Conservation (phyloP, 345 rosid species). For the Mercurialis annua region DNA sequence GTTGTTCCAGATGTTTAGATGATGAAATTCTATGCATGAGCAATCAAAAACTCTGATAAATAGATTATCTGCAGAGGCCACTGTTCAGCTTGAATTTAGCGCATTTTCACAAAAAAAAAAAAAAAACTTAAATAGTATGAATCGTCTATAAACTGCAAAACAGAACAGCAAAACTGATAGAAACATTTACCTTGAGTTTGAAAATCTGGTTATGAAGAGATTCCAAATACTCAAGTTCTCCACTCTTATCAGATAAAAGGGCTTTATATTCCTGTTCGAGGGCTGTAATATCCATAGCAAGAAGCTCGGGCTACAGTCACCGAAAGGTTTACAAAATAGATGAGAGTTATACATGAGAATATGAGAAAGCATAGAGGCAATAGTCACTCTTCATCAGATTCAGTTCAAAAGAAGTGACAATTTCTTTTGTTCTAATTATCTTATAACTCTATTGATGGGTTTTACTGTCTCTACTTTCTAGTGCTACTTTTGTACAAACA, state of each 20-base stretch:
- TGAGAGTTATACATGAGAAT: constrained; percentile 8
- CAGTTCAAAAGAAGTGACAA: no score
- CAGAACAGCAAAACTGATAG: not conserved
- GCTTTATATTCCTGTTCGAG: constrained; percentile 55
- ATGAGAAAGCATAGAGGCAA: not conserved
- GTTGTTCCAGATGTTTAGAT: not conserved
- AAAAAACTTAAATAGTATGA: not conserved
- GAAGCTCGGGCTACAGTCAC: constrained; percentile 52
- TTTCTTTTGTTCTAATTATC: no score
- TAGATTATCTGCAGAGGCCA: not conserved
- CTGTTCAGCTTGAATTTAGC: constrained; percentile 1
- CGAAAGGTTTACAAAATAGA: not conserved
- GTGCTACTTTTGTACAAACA: no score
- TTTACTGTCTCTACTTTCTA: no score
- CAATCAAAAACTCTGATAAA: not conserved
- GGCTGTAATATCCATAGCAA: constrained; percentile 42
- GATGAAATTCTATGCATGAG: not conserved
- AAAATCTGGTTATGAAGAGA: constrained; percentile 50
- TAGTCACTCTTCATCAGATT: not conserved
- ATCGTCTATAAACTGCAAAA: not conserved
- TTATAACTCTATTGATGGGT: no score
- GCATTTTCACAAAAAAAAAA: no score
- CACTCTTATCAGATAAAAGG: constrained; percentile 52
- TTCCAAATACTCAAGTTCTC: constrained; percentile 47
- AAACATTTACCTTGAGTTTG: constrained; percentile 48